Percentiles rank a stretch among this genome's conserved stretches.
Conservation (phyloP, 495 filamentous ascomycete genomes). For the Pseudotulostoma volvatum region DNA sequence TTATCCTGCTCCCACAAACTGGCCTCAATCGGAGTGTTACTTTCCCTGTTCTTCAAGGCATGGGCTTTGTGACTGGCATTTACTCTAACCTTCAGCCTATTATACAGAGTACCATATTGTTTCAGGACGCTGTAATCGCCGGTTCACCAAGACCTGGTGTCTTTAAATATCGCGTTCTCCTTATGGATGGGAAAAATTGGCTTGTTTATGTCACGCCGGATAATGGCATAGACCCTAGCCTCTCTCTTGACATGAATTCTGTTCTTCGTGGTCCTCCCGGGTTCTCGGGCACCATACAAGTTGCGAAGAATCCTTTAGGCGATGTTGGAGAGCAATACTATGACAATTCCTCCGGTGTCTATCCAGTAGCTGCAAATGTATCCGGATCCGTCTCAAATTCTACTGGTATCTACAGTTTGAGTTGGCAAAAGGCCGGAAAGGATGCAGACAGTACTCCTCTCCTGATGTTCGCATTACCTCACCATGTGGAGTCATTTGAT, state of each 20-base stretch:
- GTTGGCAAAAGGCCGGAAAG: conserved; percentile 51
- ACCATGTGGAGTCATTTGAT: conserved; percentile 67
- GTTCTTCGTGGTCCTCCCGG: conserved; percentile 32
- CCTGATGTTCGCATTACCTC: conserved; percentile 80
- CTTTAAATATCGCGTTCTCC: conserved; percentile 58
- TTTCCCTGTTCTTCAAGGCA: conserved; percentile 79
- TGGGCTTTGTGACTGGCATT: conserved; percentile 71
- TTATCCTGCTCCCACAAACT: conserved; percentile 41
- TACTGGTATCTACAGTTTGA: conserved; percentile 54
- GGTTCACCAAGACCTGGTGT: conserved; percentile 40
- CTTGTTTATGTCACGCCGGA: conserved; percentile 56
- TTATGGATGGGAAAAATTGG: conserved; percentile 65
- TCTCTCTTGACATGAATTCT: conserved; percentile 26
- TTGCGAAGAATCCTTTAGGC: conserved; percentile 55
- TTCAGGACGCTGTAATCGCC: conserved; percentile 45
- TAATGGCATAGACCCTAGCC: conserved; percentile 25
- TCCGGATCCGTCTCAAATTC: conserved; percentile 41
- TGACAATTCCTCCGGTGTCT: conserved; percentile 62
- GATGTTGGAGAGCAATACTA: conserved; percentile 46
- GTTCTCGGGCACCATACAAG: conserved; percentile 59
- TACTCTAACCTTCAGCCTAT: conserved; percentile 54
- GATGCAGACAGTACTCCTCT: conserved; percentile 27
- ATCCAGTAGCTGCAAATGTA: conserved; percentile 43
- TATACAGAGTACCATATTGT: conserved; percentile 59
- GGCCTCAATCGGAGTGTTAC: conserved; percentile 42